These are phyloP conservation scores for Omphalotus olearius DNA, from an alignment of 1,284 basidiomycete genomes.

Conservation along the genomic window DNA sequence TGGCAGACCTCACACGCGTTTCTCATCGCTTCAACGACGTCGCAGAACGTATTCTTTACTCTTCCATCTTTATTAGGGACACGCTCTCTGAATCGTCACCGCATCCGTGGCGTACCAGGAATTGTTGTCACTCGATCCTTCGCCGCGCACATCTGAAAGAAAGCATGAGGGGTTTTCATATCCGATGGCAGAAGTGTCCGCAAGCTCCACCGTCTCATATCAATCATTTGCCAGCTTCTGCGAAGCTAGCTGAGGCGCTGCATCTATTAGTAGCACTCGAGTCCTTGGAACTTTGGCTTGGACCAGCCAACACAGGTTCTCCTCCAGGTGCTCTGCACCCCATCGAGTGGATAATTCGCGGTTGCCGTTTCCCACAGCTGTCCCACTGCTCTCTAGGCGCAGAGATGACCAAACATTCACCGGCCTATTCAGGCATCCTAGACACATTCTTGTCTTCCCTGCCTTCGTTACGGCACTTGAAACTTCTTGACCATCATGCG, in stretches of 20 bases:
- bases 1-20: conserved; percentile 39
- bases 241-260: conserved; percentile 32
- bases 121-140: conserved; percentile 51
- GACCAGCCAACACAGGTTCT: conserved; percentile 35
- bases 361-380: conserved; percentile 35
- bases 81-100: conserved; percentile 37
- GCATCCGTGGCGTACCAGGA: conserved; percentile 38
- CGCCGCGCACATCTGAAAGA: conserved; percentile 41
- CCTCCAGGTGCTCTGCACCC: conserved; percentile 28
- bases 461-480: conserved; percentile 42
- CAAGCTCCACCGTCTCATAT: conserved; percentile 23
- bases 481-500: conserved; percentile 44
- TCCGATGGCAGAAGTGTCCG: conserved; percentile 48
- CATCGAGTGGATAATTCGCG: conserved; percentile 35
- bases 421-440: conserved; percentile 37
- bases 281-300: conserved; percentile 52
- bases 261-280: conserved; percentile 40
- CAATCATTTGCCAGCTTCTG: conserved; percentile 29
- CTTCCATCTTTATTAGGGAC: conserved; percentile 46
- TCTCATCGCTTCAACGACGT: conserved; percentile 49
- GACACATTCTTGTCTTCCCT: conserved; percentile 39
- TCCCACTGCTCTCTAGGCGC: conserved; percentile 49
- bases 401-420: conserved; percentile 38
- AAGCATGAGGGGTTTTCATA: conserved; percentile 39
- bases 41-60: conserved; percentile 55